Evolutionary conservation across 257 asterid genomes (phyloP), one percentile per base, ranked within the genome.

Genomic region (Nemophila menziesii): DNA sequence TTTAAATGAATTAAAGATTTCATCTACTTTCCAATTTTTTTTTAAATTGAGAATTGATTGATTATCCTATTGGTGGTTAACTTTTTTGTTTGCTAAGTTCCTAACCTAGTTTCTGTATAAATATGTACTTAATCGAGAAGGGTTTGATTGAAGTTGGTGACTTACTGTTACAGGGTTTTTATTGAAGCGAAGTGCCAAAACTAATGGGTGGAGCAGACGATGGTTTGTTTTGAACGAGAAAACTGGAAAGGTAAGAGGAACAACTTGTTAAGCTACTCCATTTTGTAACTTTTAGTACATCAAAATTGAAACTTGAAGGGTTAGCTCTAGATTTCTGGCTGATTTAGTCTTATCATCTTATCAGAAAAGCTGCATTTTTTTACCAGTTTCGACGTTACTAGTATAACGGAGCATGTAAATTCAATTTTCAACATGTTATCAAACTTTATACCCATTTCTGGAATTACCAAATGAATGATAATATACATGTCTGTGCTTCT

Each of bases 141-240:
- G n/a, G 14, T 41, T 18, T 41, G 24, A 16, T 41, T 41, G 46
- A 41, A 18, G 15, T 18, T 8, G 2, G 8, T 18, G 9, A 41
- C 18, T 11, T 41, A 22, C 8, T 41, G 46, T 41, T 12, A 41
- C 78, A 89, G 98, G 98, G 16, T 90, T 90, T 54, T 55, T 90
- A 49, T 58, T 81, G 72, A 90, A 90, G 85, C 84, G 66, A 73
- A 89, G 96, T 59, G 80, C 80, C 50, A 81, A 89, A 70, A 72
- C 75, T 37, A 76, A 69, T 62, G 94, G 84, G 8, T 89, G 98
- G 98, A 84, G 92, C 48, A 70, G 67, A 68, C 68, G 94, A 66
- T 89, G 98, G 98, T 89, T 89, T 63, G 98, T 89, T 51, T 70
- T 89, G 56, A 89, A 89, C 45, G 95, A 78, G 52, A 89, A 89